Percentiles rank a stretch among this genome's conserved stretches.
phyloP scores from a whole-genome alignment of 164 flowering plant species.

The Umbellularia californica region DNA sequence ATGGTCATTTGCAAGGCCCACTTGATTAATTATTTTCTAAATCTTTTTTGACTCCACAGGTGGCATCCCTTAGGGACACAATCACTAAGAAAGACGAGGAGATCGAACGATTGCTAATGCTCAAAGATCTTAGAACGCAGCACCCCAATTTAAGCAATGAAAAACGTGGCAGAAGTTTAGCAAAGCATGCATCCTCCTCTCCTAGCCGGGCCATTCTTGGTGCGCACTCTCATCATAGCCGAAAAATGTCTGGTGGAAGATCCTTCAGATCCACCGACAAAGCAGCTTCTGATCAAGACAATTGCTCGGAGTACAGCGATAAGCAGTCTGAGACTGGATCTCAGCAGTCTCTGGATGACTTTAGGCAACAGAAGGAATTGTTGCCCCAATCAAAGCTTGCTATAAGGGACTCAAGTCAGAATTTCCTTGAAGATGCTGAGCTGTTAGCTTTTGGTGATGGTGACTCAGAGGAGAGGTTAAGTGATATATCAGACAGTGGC shows the following conservation, averaged over 20 bases:
- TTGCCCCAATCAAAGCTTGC: constrained; percentile 32
- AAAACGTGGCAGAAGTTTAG: constrained; percentile 26
- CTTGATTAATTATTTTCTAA: not conserved
- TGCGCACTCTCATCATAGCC: constrained; percentile 22
- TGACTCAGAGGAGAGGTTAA: constrained; percentile 51
- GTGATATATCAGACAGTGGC: constrained; percentile 62
- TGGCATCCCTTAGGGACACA: constrained; percentile 73
- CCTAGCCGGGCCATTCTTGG: constrained; percentile 24
- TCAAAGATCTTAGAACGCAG: constrained; percentile 44
- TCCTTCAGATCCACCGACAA: constrained; percentile 24
- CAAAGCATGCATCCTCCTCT: constrained; percentile 36
- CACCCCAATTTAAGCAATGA: constrained; percentile 30
- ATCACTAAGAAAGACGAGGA: constrained; percentile 84
- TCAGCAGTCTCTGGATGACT: constrained; percentile 42
- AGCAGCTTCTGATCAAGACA: constrained; percentile 36
- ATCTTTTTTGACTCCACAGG: constrained; percentile 31
- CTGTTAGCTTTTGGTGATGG: constrained; percentile 39
- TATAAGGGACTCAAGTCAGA: constrained; percentile 28
- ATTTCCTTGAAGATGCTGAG: constrained; percentile 33
- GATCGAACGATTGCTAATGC: constrained; percentile 66
- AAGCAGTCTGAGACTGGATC: constrained; percentile 42
- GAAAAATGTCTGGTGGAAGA: constrained; percentile 30
- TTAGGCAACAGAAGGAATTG: constrained; percentile 32
- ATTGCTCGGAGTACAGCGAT: constrained; percentile 35
- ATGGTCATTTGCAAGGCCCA: not conserved